phyloP scores from a whole-genome alignment of 768 basidiomycete genomes.

The Boletus barrowsii region DNA sequence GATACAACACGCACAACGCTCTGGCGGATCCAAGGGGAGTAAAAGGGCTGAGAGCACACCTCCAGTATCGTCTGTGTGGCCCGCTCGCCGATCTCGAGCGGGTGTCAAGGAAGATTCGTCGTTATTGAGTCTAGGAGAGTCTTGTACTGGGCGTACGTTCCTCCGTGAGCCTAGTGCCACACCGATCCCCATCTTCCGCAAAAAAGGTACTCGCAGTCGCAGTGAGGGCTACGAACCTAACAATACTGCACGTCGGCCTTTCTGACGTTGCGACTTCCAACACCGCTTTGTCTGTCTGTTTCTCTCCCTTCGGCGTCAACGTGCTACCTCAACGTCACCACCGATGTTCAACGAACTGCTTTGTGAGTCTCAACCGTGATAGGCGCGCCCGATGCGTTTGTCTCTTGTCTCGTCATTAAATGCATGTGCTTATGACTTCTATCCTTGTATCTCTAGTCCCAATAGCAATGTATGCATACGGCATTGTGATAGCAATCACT shows the following conservation, averaged over 20 bases:
- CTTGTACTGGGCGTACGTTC: constrained; percentile 16
- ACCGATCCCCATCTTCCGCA: constrained; percentile 24
- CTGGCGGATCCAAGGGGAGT: not conserved
- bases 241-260: constrained; percentile 8
- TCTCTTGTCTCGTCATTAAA: constrained; percentile 1
- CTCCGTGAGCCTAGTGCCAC: constrained; percentile 26
- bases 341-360: not conserved
- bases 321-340: not conserved
- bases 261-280: constrained; percentile 4
- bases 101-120: constrained; percentile 9
- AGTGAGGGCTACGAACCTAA: constrained; percentile 25
- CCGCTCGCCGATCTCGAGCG: constrained; percentile 8
- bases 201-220: constrained; percentile 24
- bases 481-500: constrained; percentile 8
- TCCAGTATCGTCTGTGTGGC: constrained; percentile 25
- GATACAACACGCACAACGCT: constrained; percentile 8
- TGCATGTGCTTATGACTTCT: constrained; percentile 13
- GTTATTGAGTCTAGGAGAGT: constrained; percentile 4
- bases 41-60: constrained; percentile 33
- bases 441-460: constrained; percentile 18
- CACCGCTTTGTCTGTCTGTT: not conserved
- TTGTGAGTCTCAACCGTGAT: constrained; percentile 19
- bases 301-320: not conserved
- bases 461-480: not conserved
- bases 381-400: not conserved